Base-by-base conservation (phyloP, 202 grass and related monocot genomes). In the Musa balbisiana region DNA sequence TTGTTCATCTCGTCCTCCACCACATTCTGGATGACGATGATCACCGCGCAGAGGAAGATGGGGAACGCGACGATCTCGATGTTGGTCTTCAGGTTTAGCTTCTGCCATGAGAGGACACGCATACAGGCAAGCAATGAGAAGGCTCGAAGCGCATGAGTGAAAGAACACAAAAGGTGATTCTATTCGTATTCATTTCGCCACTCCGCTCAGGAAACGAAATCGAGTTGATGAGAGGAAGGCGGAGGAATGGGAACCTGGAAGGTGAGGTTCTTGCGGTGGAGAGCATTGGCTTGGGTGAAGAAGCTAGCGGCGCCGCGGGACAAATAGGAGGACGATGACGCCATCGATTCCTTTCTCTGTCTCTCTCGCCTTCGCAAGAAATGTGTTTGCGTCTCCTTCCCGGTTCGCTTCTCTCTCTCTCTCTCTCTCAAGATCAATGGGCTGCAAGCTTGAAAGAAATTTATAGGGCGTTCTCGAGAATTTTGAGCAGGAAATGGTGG, bases 211-310 rank as follows among this genome's bases (percentile, higher is more conserved):
- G 14, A 15, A 72, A 51, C 8, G 5, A 63, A 52, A 62, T 73
- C 10, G 4, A 73, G 62, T 49, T 65, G 26, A 11, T 49, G 80
- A 66, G 53, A 26, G 2, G 62, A 22, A 24, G 53, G 19, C n/a
- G 51, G 8, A 71, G 49, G 21, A 20, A 14, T 13, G 25, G 53
- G 3, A 73, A 90, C 92, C 90, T 96, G 92, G 84, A 90, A 90
- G 49, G 85, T 87, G 87, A 96, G 89, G 83, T 96, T 96, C 87
- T 96, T 96, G 80, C 89, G 85, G 81, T 90, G 92, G 71, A 96
- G 92, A 51, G 90, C 92, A 82, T 96, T 92, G 67, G 92, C 92
- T 80, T 96, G 92, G 52, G 92, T 92, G 15, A 25, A 52, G 69
- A 90, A 92, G 60, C 87, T 84, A 2, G 92, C 89, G 1, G 85